Evolutionary conservation across 805 yeast genomes (phyloP).

Genomic region (Ogataea paradorogensis): DNA sequence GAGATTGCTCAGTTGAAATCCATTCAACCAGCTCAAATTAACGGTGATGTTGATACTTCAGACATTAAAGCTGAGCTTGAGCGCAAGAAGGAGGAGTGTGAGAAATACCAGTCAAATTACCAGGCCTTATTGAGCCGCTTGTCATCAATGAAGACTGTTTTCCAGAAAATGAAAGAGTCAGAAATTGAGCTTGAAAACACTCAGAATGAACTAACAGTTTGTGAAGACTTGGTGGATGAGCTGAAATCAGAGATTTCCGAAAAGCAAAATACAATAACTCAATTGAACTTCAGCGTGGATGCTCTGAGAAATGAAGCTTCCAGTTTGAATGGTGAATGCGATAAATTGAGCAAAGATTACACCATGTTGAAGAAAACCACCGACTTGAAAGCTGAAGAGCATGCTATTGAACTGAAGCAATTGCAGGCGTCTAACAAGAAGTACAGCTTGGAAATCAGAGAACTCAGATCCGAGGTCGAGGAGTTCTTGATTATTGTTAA

Average conservation of each 20-base stretch:
- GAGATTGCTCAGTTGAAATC: conserved; percentile 1
- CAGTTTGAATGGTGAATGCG: conserved; percentile 54
- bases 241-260: conserved; percentile 33
- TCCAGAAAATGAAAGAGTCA: conserved; percentile 69
- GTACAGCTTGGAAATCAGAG: conserved; percentile 35
- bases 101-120: conserved; percentile 55
- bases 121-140: conserved; percentile 59
- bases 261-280: conserved; percentile 28
- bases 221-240: conserved; percentile 33
- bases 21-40: background rate
- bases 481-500: conserved; percentile 35
- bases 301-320: conserved; percentile 32
- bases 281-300: conserved; percentile 19
- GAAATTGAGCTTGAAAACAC: conserved; percentile 58
- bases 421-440: conserved; percentile 39
- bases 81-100: conserved; percentile 48
- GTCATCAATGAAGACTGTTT: conserved; percentile 71
- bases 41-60: conserved; percentile 1
- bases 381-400: conserved; percentile 39
- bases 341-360: conserved; percentile 42
- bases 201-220: conserved; percentile 45
- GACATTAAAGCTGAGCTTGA: conserved; percentile 31
- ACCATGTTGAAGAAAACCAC: conserved; percentile 37
- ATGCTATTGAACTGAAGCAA: conserved; percentile 40
- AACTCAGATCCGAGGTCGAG: conserved; percentile 35